These are phyloP conservation scores for Apiospora saccharicola DNA, from an alignment of 2,329 filamentous ascomycete species.

Conservation along the genomic window DNA sequence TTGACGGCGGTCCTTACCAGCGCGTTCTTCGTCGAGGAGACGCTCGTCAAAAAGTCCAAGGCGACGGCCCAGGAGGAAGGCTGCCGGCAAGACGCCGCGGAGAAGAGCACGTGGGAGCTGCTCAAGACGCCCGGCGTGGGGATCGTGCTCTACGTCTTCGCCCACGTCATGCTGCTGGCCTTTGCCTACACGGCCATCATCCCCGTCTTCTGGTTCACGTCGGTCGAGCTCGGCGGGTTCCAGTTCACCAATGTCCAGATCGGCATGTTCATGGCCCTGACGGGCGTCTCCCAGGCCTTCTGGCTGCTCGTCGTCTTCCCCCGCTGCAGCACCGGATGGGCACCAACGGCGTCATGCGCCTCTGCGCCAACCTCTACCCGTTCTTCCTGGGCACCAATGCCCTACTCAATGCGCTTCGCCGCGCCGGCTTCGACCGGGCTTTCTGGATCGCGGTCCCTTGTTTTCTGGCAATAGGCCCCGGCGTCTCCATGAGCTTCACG, in stretches of 20 bases:
- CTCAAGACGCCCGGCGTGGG: conserved; percentile 69
- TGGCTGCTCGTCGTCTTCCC: conserved; percentile 77
- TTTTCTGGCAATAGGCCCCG: conserved; percentile 62
- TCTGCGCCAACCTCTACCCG: conserved; percentile 67
- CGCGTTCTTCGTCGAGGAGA: conserved; percentile 69
- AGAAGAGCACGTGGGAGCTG: conserved; percentile 57
- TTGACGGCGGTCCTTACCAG: conserved; percentile 59
- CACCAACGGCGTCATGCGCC: conserved; percentile 69
- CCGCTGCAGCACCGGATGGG: conserved; percentile 70
- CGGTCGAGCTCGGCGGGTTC: conserved; percentile 68
- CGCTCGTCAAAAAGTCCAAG: conserved; percentile 45
- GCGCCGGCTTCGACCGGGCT: conserved; percentile 45
- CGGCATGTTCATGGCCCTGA: conserved; percentile 69
- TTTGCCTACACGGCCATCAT: conserved; percentile 75
- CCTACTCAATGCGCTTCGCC: conserved; percentile 63
- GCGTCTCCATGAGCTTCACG: conserved; percentile 75
- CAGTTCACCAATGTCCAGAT: conserved; percentile 70
- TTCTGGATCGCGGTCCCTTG: conserved; percentile 66
- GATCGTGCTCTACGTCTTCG: conserved; percentile 71
- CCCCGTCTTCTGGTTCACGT: conserved; percentile 74
- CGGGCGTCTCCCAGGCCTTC: conserved; percentile 70
- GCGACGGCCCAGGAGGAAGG: conserved; percentile 32
- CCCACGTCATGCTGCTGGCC: conserved; percentile 72
- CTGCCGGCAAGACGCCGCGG: conserved; percentile 28
- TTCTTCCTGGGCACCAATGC: conserved; percentile 66